These are phyloP conservation scores for Podaxis sp. DNA, from an alignment of 768 basidiomycete genomes.

Conservation along the genomic window DNA sequence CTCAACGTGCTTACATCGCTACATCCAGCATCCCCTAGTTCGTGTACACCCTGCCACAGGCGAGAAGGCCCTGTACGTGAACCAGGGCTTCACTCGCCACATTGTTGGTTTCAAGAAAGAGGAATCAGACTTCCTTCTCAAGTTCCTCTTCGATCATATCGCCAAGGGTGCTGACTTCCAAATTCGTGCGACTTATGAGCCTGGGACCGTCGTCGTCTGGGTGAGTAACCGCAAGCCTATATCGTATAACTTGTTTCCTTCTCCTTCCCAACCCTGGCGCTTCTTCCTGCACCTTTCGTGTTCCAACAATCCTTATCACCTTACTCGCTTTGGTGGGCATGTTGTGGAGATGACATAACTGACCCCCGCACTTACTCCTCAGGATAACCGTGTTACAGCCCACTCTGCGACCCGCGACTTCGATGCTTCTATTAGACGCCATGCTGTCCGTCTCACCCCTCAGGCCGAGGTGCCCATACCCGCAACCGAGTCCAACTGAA, in stretches of 20 bases:
- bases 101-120: constrained; percentile 58
- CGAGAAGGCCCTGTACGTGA: constrained; percentile 62
- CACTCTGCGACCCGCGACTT: constrained; percentile 47
- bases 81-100: constrained; percentile 51
- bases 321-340: neutral
- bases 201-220: constrained; percentile 60
- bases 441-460: constrained; percentile 48
- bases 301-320: neutral
- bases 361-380: neutral
- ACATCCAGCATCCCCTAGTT: constrained; percentile 49
- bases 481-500: constrained; percentile 6
- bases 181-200: constrained; percentile 47
- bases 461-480: constrained; percentile 41
- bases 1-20: neutral
- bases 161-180: constrained; percentile 51
- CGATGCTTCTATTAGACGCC: constrained; percentile 34
- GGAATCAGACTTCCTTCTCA: constrained; percentile 54
- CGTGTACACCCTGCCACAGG: constrained; percentile 61
- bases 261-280: neutral
- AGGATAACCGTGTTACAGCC: constrained; percentile 50
- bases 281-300: constrained; percentile 1
- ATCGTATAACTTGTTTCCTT: neutral
- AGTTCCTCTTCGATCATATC: constrained; percentile 55
- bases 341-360: neutral
- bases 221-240: constrained; percentile 26